Conservation (phyloP, 2,329 filamentous ascomycete species). For the Pseudogymnoascus sp. region DNA sequence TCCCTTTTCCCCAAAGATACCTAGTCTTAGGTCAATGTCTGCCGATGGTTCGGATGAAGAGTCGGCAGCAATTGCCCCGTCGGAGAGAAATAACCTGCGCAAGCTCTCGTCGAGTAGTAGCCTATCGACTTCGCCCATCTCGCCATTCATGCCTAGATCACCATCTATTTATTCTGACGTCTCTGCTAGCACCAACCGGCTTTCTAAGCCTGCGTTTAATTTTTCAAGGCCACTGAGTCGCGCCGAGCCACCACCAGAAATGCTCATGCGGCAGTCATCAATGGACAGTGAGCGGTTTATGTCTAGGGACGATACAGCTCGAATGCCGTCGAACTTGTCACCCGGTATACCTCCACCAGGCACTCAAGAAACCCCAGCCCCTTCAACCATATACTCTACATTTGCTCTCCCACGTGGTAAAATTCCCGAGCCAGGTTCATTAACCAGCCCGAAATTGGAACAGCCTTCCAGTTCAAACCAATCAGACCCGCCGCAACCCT, state of each 20-base stretch:
- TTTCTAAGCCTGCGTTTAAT: slow-evolving; percentile 77
- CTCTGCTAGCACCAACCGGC: slow-evolving; percentile 52
- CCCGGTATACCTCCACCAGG: slow-evolving; percentile 61
- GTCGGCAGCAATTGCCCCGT: slow-evolving; percentile 46
- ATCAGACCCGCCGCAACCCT: slow-evolving; percentile 27
- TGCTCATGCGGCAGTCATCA: slow-evolving; percentile 56
- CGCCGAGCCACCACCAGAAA: slow-evolving; percentile 53
- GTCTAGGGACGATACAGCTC: slow-evolving; percentile 57
- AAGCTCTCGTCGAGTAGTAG: slow-evolving; percentile 71
- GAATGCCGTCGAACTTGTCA: slow-evolving; percentile 67
- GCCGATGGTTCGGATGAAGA: slow-evolving; percentile 67
- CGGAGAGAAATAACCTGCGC: slow-evolving; percentile 61
- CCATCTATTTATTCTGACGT: slow-evolving; percentile 80
- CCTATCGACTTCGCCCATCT: slow-evolving; percentile 56
- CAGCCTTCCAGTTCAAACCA: neutral
- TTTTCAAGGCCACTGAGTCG: slow-evolving; percentile 87
- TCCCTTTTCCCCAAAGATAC: slow-evolving; percentile 40
- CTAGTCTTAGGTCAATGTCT: slow-evolving; percentile 58
- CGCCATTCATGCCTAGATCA: slow-evolving; percentile 63
- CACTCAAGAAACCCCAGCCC: slow-evolving; percentile 43
- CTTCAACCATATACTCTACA: slow-evolving; percentile 82
- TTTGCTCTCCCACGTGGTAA: slow-evolving; percentile 80
- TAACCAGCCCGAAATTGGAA: slow-evolving; percentile 32
- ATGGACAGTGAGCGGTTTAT: slow-evolving; percentile 63
- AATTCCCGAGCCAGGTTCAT: slow-evolving; percentile 61